Percentiles rank a stretch among this genome's conserved stretches.
Conservation (phyloP, 2,329 filamentous ascomycete genomes). For the Didymella lethalis region DNA sequence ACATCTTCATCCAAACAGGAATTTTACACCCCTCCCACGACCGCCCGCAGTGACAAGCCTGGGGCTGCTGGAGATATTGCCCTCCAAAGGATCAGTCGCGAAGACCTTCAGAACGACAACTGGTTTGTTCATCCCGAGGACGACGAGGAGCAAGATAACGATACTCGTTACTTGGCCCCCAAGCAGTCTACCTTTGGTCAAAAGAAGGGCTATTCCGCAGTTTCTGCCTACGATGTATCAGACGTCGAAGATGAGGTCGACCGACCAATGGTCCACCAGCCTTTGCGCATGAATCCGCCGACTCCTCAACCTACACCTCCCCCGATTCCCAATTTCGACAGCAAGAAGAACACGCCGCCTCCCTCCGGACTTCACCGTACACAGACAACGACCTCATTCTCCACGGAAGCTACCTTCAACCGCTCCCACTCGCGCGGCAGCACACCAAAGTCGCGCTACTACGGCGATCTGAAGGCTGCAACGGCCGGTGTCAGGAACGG, state of each 20-base stretch:
- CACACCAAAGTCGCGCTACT: slow-evolving; percentile 55
- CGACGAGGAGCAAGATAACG: slow-evolving; percentile 24
- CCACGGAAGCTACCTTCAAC: slow-evolving; percentile 41
- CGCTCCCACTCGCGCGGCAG: slow-evolving; percentile 38
- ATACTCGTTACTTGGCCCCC: slow-evolving; percentile 24
- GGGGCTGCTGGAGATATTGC: slow-evolving; percentile 39
- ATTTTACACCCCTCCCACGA: slow-evolving; percentile 40
- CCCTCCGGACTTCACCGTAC: slow-evolving; percentile 33
- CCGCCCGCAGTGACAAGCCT: slow-evolving; percentile 26
- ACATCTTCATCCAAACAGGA: slow-evolving; percentile 42
- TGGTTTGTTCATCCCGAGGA: slow-evolving; percentile 55
- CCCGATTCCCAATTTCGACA: slow-evolving; percentile 28
- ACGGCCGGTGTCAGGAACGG: slow-evolving; percentile 48
- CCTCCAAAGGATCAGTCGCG: slow-evolving; percentile 39
- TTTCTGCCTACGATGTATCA: slow-evolving; percentile 40
- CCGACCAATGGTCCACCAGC: slow-evolving; percentile 48
- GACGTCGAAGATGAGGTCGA: slow-evolving; percentile 40
- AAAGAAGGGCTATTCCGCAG: slow-evolving; percentile 40
- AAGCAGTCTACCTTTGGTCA: slow-evolving; percentile 36
- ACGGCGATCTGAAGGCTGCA: slow-evolving; percentile 57
- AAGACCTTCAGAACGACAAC: slow-evolving; percentile 55
- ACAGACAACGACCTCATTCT: slow-evolving; percentile 37
- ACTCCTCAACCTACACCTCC: slow-evolving; percentile 49
- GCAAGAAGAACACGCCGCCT: slow-evolving; percentile 29
- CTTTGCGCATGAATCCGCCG: slow-evolving; percentile 59